Conservation (phyloP, 805 yeast genomes). For the Dipodascopsis uninucleata region DNA sequence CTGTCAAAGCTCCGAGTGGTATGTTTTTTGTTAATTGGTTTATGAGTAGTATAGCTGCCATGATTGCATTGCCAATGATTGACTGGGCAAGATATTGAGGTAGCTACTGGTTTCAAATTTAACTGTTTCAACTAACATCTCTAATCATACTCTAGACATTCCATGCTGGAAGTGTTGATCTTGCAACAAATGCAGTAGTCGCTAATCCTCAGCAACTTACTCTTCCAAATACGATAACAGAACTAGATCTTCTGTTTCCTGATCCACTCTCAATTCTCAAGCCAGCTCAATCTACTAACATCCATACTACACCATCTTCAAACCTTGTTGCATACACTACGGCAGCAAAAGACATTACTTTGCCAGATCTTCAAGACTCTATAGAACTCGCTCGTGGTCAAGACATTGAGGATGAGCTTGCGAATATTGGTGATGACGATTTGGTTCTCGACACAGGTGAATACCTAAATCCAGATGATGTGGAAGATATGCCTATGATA, state of each 20-base stretch:
- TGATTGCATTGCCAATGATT: no score
- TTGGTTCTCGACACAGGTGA: slow-evolving; percentile 52
- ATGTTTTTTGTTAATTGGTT: neutral
- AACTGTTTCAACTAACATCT: no score
- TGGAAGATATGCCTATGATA: neutral
- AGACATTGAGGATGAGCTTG: slow-evolving; percentile 35
- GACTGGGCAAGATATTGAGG: no score
- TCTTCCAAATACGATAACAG: slow-evolving; percentile 74
- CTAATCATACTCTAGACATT: slow-evolving; percentile 29
- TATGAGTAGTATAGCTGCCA: neutral
- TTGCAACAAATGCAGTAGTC: slow-evolving; percentile 56
- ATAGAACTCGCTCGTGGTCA: slow-evolving; percentile 62
- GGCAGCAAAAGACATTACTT: slow-evolving; percentile 25
- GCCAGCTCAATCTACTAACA: slow-evolving; percentile 21
- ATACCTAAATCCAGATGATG: slow-evolving; percentile 7
- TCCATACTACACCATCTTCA: slow-evolving; percentile 21
- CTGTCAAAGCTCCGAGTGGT: slow-evolving; percentile 62
- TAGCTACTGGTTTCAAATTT: no score
- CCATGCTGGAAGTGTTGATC: slow-evolving; percentile 44
- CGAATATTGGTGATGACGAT: slow-evolving; percentile 41
- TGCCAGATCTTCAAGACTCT: slow-evolving; percentile 49
- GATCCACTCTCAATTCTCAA: slow-evolving; percentile 33
- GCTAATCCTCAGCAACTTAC: slow-evolving; percentile 57
- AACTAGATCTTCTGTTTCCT: slow-evolving; percentile 51
- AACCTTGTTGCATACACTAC: slow-evolving; percentile 17